Base-by-base conservation (phyloP, 805 yeast genomes). In the Candida awuae region DNA sequence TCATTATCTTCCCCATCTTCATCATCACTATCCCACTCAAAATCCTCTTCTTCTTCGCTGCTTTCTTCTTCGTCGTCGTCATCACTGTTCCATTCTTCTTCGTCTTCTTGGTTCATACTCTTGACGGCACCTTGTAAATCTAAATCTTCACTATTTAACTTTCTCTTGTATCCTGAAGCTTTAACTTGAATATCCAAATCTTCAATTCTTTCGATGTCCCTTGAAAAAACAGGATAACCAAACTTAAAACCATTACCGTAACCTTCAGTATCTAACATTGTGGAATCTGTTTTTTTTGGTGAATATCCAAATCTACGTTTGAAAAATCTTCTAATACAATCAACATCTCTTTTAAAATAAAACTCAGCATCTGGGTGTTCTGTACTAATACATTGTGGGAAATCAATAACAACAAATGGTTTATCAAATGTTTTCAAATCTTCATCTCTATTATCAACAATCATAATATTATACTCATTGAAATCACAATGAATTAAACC, bases 401-500 rank as follows among this genome's bases (percentile, higher is more conserved):
- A 92, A 69, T 92, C 99, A 53, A 92, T 90, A 20, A 92, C 95
- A 16, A 88, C 81, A 52, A 87, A 85, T 35, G 84, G 92, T 31
- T 65, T 62, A 39, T 78, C 84, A 41, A 62, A 64, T 15, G 68
- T 54, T 14, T 64, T 62, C 15, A 68, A 72, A 23, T 73, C 68
- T 46, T 82, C 82, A 21, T 48, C 51, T 19, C n/a, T 6, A 25
- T 25, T 25, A 25, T 60, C 61, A 29, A 83, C 68, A 22, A 86
- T 78, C 73, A 92, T 85, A 50, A 92, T 86, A 59, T 92, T 92
- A 62, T 92, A 92, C 63, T 92, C 99, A 60, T 92, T 92, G 66
- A 80, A 92, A 66, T 92, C 99, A 70, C 98, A 90, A 62, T 92
- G 99, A 38, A 92, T 87, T 40, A 92, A 68, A 1, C 99, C 99